Conservation (phyloP, 208 protist genomes). For the Wallacemonas sp. region DNA sequence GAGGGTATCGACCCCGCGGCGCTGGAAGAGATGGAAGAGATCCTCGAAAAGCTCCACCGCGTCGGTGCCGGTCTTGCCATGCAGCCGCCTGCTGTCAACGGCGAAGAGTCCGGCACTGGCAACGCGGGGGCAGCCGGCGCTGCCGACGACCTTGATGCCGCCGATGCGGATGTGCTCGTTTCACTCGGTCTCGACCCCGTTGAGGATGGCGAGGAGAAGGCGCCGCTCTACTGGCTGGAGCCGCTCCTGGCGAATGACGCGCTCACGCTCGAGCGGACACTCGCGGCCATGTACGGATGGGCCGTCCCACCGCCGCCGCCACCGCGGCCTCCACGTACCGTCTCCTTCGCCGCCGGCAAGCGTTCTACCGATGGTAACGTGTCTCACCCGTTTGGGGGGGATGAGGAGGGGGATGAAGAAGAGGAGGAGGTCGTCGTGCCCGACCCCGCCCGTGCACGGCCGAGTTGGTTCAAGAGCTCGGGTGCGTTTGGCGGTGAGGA, state of each 20-base stretch:
- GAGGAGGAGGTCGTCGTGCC: constrained; percentile 20
- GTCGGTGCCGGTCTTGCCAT: background rate
- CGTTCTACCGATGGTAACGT: too few relatives aligned
- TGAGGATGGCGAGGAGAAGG: constrained; percentile 14
- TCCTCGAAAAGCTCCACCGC: constrained; percentile 6
- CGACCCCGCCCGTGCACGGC: constrained; percentile 20
- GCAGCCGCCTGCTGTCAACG: background rate
- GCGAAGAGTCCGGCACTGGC: constrained; percentile 18
- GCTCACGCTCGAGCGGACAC: constrained; percentile 45
- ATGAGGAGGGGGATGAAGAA: constrained; percentile 15
- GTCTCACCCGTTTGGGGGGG: too few relatives aligned
- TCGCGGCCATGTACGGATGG: constrained; percentile 78
- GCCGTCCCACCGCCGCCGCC: constrained; percentile 39
- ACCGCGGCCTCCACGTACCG: constrained; percentile 15
- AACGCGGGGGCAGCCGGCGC: constrained; percentile 9
- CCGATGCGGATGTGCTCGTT: background rate
- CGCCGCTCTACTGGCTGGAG: constrained; percentile 67
- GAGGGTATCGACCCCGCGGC: constrained; percentile 2
- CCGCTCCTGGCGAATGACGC: constrained; percentile 64
- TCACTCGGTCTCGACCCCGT: background rate
- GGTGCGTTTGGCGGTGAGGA: constrained; percentile 13
- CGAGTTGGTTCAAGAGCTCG: constrained; percentile 10
- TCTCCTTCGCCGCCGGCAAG: constrained; percentile 17
- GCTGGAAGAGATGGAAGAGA: constrained; percentile 8
- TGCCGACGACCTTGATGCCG: background rate